These are phyloP conservation scores for Takashimella tepidaria DNA, from an alignment of 1,284 basidiomycete species.

Conservation along the genomic window DNA sequence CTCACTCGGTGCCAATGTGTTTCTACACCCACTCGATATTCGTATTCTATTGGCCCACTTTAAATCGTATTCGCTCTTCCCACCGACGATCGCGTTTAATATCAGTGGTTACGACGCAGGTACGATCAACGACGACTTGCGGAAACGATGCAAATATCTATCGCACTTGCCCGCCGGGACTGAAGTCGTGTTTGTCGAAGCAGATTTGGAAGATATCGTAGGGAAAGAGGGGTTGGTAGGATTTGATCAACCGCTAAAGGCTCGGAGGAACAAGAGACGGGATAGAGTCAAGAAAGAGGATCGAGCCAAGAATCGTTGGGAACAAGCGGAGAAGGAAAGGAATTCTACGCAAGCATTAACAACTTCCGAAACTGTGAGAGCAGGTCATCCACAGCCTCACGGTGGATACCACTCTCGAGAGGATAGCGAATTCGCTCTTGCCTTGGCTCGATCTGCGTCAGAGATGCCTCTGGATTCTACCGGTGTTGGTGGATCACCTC, in stretches of 20 bases:
- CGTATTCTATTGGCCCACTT: conserved; percentile 84
- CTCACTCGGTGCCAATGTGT: conserved; percentile 83
- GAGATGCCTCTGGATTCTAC: conserved; percentile 6
- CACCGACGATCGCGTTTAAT: conserved; percentile 69
- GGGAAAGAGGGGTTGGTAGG: conserved; percentile 64
- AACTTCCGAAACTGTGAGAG: conserved; percentile 47
- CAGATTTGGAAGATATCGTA: conserved; percentile 72
- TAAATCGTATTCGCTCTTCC: conserved; percentile 75
- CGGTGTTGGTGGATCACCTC: conserved; percentile 3
- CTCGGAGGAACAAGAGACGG: conserved; percentile 65
- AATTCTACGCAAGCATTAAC: background rate
- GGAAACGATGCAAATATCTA: conserved; percentile 92
- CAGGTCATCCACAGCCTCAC: background rate
- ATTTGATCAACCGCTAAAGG: conserved; percentile 73
- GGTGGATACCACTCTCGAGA: conserved; percentile 16
- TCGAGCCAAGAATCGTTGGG: conserved; percentile 67
- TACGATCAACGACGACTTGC: conserved; percentile 76
- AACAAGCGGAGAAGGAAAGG: conserved; percentile 57
- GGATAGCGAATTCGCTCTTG: conserved; percentile 34
- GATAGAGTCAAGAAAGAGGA: conserved; percentile 79
- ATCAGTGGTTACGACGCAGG: conserved; percentile 67
- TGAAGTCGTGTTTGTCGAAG: conserved; percentile 91
- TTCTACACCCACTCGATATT: conserved; percentile 92
- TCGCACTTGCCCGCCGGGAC: conserved; percentile 84
- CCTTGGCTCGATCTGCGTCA: conserved; percentile 29